Conservation (phyloP, 2,329 filamentous ascomycete species). For the Neophaeococcomyces aloes region DNA sequence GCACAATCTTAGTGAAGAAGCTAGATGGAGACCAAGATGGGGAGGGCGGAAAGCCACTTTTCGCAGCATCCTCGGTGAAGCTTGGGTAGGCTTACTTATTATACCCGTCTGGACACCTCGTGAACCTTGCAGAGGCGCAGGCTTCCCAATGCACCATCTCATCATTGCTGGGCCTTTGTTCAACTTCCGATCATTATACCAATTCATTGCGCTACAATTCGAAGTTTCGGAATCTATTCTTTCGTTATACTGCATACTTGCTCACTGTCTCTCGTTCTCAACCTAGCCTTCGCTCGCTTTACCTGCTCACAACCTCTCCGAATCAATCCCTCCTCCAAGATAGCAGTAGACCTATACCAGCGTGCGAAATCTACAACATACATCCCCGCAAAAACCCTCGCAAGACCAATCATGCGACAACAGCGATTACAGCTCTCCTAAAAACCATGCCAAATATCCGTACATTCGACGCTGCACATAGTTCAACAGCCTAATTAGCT, state of each 20-base stretch:
- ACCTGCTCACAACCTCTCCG: neutral
- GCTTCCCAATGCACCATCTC: slow-evolving; percentile 6
- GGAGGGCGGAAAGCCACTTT: no score
- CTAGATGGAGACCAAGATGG: no score
- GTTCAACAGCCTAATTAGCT: no score
- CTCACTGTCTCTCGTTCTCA: slow-evolving; percentile 2
- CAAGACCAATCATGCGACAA: neutral
- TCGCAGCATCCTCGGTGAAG: no score
- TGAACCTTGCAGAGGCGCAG: neutral
- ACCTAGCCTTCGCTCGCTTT: neutral
- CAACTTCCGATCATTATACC: no score
- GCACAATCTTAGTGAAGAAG: no score
- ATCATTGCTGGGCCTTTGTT: neutral
- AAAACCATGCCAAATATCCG: slow-evolving; percentile 2
- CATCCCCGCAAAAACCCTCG: slow-evolving; percentile 1
- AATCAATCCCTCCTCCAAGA: neutral
- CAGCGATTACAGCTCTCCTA: neutral
- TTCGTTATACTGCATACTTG: neutral
- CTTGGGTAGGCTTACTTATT: no score
- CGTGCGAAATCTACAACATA: neutral
- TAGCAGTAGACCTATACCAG: neutral
- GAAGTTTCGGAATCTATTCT: neutral
- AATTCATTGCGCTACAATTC: neutral
- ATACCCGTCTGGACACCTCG: no score
- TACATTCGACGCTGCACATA: neutral